Percentiles rank a stretch among this genome's conserved stretches.
Evolutionary conservation across 2,329 filamentous ascomycete genomes (phyloP).

Genomic region (Colletotrichum scovillei): DNA sequence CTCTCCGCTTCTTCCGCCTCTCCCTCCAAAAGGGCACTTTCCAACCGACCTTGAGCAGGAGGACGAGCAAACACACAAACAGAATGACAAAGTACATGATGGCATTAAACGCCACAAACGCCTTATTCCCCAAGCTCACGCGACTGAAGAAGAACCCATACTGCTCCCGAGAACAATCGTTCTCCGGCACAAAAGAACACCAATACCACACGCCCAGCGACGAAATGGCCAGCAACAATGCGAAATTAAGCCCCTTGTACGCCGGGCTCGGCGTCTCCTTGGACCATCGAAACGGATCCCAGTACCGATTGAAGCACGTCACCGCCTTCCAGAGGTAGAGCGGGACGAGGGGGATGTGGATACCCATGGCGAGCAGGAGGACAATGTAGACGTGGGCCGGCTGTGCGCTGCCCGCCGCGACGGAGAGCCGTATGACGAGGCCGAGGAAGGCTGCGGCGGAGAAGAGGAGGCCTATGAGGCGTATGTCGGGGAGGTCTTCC

Average conservation of each 20-base stretch:
- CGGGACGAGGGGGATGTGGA: slow-evolving; percentile 46
- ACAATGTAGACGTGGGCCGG: slow-evolving; percentile 47
- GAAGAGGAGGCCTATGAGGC: slow-evolving; percentile 46
- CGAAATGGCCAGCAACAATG: slow-evolving; percentile 41
- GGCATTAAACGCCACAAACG: slow-evolving; percentile 44
- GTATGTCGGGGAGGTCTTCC: slow-evolving; percentile 42
- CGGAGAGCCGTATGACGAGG: slow-evolving; percentile 42
- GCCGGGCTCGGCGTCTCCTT: slow-evolving; percentile 41
- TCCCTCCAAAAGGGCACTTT: slow-evolving; percentile 33
- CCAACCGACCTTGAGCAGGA: slow-evolving; percentile 42
- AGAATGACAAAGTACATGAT: slow-evolving; percentile 45
- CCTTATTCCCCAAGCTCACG: slow-evolving; percentile 41
- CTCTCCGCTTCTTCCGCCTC: slow-evolving; percentile 37
- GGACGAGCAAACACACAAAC: slow-evolving; percentile 37
- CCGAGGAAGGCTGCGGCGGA: slow-evolving; percentile 41
- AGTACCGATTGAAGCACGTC: slow-evolving; percentile 44
- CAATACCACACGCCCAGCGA: slow-evolving; percentile 48
- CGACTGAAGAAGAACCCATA: slow-evolving; percentile 47
- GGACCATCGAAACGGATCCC: slow-evolving; percentile 45
- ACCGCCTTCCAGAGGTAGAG: slow-evolving; percentile 47
- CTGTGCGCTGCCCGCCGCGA: slow-evolving; percentile 33
- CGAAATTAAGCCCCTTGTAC: slow-evolving; percentile 41
- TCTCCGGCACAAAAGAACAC: slow-evolving; percentile 40
- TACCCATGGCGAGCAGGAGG: slow-evolving; percentile 45
- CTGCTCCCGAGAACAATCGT: slow-evolving; percentile 40